phyloP scores from a whole-genome alignment of 2,329 filamentous ascomycete genomes.

The Epichloe coenophiala region DNA sequence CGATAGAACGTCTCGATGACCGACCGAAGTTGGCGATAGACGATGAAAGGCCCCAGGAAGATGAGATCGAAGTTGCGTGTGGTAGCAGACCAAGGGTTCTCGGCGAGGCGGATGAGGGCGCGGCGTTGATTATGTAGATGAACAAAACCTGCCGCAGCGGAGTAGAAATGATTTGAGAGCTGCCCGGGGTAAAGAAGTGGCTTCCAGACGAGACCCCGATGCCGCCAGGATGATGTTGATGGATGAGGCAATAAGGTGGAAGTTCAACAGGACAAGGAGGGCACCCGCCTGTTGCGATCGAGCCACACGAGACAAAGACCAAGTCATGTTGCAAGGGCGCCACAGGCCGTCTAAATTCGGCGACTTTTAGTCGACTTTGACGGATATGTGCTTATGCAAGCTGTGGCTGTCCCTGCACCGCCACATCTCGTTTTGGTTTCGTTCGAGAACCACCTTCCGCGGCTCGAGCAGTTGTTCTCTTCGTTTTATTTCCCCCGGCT shows the following conservation, averaged over 20 bases:
- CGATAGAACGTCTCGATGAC: neutral
- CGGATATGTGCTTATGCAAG: too few relatives aligned
- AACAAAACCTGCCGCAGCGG: neutral
- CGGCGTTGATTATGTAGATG: neutral
- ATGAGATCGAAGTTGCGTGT: neutral
- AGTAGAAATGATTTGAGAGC: conserved; percentile 2
- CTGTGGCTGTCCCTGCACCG: too few relatives aligned
- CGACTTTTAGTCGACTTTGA: too few relatives aligned
- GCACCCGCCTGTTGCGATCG: too few relatives aligned
- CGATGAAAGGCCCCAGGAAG: neutral
- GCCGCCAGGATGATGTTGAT: conserved; percentile 1
- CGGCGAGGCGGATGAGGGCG: neutral
- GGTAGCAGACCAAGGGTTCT: neutral
- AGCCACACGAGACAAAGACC: too few relatives aligned
- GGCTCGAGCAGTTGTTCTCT: too few relatives aligned
- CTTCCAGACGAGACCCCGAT: conserved; percentile 3
- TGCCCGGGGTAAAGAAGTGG: neutral
- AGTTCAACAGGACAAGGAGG: neutral
- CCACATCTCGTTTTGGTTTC: too few relatives aligned
- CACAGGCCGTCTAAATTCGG: too few relatives aligned
- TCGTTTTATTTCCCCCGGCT: too few relatives aligned
- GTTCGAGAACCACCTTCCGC: too few relatives aligned
- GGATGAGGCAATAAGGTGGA: neutral
- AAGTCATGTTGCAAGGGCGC: too few relatives aligned
- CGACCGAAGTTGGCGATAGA: neutral